These are phyloP conservation scores for Penicillium simplicissimum DNA, from an alignment of 495 filamentous ascomycete genomes.

Conservation along the genomic window DNA sequence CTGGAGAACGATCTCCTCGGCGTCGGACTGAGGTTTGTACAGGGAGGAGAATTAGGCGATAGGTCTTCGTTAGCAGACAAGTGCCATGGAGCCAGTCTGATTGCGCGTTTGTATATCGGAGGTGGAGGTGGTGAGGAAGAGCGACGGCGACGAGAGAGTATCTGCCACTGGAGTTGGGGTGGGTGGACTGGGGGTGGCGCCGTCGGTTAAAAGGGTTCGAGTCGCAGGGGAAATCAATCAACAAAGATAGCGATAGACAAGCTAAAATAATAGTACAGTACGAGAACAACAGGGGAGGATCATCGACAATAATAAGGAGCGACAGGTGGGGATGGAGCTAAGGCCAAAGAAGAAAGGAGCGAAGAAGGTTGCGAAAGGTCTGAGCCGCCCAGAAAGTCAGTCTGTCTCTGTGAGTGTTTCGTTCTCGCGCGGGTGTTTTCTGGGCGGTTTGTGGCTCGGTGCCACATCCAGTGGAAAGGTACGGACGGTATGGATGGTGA, in stretches of 20 bases:
- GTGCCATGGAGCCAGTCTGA: background rate
- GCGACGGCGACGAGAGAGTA: background rate
- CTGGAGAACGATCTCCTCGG: conserved; percentile 1
- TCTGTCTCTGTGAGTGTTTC: too few species aligned
- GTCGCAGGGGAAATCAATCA: background rate
- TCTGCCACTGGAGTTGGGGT: background rate
- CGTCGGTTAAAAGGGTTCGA: background rate
- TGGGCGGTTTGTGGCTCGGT: too few species aligned
- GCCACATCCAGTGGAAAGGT: too few species aligned
- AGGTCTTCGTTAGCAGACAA: background rate
- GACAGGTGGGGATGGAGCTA: conserved; percentile 23
- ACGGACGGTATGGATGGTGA: background rate
- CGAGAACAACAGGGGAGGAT: conserved; percentile 13
- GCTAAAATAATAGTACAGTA: background rate
- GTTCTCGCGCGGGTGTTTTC: too few species aligned
- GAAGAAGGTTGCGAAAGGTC: background rate
- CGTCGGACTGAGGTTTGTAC: background rate
- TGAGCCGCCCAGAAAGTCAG: too few species aligned
- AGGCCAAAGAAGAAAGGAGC: conserved; percentile 11
- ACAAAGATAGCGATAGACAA: background rate
- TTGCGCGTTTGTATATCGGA: background rate
- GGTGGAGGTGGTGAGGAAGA: background rate
- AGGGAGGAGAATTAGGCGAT: background rate
- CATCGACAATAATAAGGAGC: conserved; percentile 30
- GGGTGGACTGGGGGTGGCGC: background rate